Conservation (phyloP, 2,329 filamentous ascomycete species). For the Diplodia scrobiculata region DNA sequence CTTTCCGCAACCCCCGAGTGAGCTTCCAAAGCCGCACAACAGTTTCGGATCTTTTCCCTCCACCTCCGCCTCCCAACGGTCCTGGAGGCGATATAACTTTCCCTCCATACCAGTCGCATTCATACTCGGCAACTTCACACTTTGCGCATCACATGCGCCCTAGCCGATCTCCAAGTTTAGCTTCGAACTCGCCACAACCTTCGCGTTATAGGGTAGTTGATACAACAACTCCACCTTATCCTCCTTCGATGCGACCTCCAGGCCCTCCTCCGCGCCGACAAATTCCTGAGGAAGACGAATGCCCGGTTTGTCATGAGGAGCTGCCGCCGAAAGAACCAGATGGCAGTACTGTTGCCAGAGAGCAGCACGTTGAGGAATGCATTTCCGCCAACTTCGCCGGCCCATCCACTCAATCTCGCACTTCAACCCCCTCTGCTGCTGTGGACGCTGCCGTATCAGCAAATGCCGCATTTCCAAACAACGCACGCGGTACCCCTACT, state of each 20-base stretch:
- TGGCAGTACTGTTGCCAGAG: conserved; percentile 46
- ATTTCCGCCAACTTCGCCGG: conserved; percentile 39
- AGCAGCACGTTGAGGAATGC: conserved; percentile 51
- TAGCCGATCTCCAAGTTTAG: conserved; percentile 15
- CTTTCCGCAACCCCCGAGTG: conserved; percentile 5
- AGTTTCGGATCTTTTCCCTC: conserved; percentile 17
- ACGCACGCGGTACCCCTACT: neutral
- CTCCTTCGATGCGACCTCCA: conserved; percentile 30
- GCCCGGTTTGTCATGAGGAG: conserved; percentile 73
- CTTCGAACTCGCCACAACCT: conserved; percentile 29
- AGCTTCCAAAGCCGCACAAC: conserved; percentile 4
- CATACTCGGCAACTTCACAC: neutral
- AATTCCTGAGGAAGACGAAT: conserved; percentile 71
- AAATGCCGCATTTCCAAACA: neutral
- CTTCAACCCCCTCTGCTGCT: conserved; percentile 8
- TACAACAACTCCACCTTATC: conserved; percentile 28
- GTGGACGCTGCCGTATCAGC: conserved; percentile 8
- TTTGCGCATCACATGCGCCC: conserved; percentile 18
- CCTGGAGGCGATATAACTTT: neutral
- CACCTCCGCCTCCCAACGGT: neutral
- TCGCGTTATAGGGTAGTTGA: conserved; percentile 7
- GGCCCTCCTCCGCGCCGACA: conserved; percentile 33
- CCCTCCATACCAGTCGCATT: conserved; percentile 3
- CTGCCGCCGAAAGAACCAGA: conserved; percentile 57
- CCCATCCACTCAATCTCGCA: conserved; percentile 3